Evolutionary conservation across 176 grass and related monocot species (phyloP), one percentile per base, ranked within the genome.

Genomic region (Carex scoparia): DNA sequence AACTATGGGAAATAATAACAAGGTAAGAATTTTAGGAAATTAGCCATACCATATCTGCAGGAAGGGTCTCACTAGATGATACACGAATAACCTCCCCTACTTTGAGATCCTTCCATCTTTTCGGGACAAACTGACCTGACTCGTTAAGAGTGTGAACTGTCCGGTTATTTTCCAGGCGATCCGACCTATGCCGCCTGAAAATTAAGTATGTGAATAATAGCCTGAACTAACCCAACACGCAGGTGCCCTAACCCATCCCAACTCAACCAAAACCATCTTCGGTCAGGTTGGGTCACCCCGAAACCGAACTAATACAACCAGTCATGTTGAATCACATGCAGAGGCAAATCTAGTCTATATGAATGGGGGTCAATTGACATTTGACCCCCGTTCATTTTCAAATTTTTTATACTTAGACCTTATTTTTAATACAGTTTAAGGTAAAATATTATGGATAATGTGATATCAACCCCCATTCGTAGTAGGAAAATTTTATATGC

Each of bases 141-240:
- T 85, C 59, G 35, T 66, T 70, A 23, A 79, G 83, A 51, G 67
- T 82, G 65, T 94, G 92, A 27, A 92, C 89, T 15, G 46, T 48
- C 27, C 90, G 90, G 84, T 91, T 91, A 79, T 94, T 97, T 89
- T 97, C 92, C 58, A 51, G 16, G 53, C 70, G 79, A 87, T 97
- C 94, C 12, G 94, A 94, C 57, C 90, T 92, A 72, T 94, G 94
- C 65, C 94, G 92, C 67, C 89, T 92, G 74, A 57, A 78, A 78
- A 77, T 15, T 18, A 57, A 78, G 5, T 13, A 32, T 15, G 53
- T 9, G 5, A 78, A 56, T 57, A 78, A 56, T 78, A 28, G 23
- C 74, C 40, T 44, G 8, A 48, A 49, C 19, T 78, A 3, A 35
- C 28, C 12, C 0, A 5, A 78, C 51, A 57, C 31, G 51, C 49